These are phyloP conservation scores for Geotrichum macrosporum DNA, from an alignment of 1,139 yeast species.

Conservation along the genomic window DNA sequence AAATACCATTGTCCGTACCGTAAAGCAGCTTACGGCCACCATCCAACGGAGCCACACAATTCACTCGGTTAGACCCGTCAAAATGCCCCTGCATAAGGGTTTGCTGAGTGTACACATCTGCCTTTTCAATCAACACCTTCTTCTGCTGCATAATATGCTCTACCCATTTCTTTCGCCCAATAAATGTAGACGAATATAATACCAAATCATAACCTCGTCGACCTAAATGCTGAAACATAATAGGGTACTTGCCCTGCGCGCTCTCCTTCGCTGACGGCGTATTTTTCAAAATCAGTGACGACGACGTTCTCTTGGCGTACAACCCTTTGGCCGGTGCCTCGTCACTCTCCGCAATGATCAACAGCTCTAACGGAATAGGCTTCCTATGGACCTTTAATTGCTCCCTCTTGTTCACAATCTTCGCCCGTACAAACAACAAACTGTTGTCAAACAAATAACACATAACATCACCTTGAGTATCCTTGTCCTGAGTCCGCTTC, in stretches of 20 bases:
- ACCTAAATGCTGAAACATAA: slow-evolving; percentile 53
- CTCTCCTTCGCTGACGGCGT: slow-evolving; percentile 28
- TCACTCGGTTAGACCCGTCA: slow-evolving; percentile 68
- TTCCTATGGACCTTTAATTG: slow-evolving; percentile 83
- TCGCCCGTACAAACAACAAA: slow-evolving; percentile 76
- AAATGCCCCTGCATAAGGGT: slow-evolving; percentile 65
- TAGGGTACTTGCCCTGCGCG: slow-evolving; percentile 44
- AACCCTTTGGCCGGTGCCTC: slow-evolving; percentile 63
- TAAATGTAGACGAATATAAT: slow-evolving; percentile 57
- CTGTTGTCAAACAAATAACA: slow-evolving; percentile 87
- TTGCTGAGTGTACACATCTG: slow-evolving; percentile 75
- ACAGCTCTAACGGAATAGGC: slow-evolving; percentile 84
- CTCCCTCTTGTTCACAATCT: slow-evolving; percentile 83
- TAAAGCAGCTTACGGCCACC: slow-evolving; percentile 88
- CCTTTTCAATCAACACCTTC: slow-evolving; percentile 59
- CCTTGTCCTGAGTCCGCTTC: slow-evolving; percentile 75
- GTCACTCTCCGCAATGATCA: slow-evolving; percentile 71
- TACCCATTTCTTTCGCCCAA: slow-evolving; percentile 74
- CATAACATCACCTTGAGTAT: slow-evolving; percentile 64
- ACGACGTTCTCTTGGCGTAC: slow-evolving; percentile 37
- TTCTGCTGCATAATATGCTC: slow-evolving; percentile 80
- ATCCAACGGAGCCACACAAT: slow-evolving; percentile 90
- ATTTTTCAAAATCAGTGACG: slow-evolving; percentile 42
- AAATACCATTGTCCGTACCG: slow-evolving; percentile 90
- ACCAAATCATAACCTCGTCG: slow-evolving; percentile 65